Conservation (phyloP, 768 basidiomycete genomes). For the Crepidotus variabilis region DNA sequence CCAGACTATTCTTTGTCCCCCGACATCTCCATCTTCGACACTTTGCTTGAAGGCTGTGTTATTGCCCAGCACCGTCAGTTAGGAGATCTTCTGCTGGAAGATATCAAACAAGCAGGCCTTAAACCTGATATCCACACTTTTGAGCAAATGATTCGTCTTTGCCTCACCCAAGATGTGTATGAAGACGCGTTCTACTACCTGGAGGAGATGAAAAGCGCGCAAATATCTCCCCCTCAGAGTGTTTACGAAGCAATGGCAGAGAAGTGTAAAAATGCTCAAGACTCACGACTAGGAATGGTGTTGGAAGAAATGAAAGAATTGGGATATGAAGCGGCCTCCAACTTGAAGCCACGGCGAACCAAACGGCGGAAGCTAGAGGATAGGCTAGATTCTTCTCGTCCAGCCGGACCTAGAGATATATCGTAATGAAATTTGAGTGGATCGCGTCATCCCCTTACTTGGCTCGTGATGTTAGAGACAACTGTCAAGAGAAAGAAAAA, state of each 20-base stretch:
- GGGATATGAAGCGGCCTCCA: slow-evolving; percentile 34
- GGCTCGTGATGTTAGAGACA: too few species aligned
- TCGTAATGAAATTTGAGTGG: background rate
- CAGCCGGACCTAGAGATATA: slow-evolving; percentile 4
- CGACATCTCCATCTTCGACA: slow-evolving; percentile 63
- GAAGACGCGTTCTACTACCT: slow-evolving; percentile 89
- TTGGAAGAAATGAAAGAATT: slow-evolving; percentile 67
- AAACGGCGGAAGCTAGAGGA: slow-evolving; percentile 11
- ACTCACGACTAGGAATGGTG: slow-evolving; percentile 61
- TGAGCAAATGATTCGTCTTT: slow-evolving; percentile 63
- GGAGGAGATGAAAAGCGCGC: slow-evolving; percentile 78
- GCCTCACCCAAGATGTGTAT: slow-evolving; percentile 67
- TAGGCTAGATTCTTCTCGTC: background rate
- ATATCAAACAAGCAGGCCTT: slow-evolving; percentile 58
- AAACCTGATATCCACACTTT: slow-evolving; percentile 59
- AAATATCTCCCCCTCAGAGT: slow-evolving; percentile 44
- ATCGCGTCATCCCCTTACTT: too few species aligned
- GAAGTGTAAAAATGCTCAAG: slow-evolving; percentile 52
- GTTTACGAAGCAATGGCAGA: slow-evolving; percentile 60
- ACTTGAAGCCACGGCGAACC: background rate
- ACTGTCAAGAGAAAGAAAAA: too few species aligned
- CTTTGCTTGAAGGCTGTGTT: slow-evolving; percentile 65
- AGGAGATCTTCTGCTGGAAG: slow-evolving; percentile 61
- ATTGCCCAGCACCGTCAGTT: slow-evolving; percentile 55
- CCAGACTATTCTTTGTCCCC: slow-evolving; percentile 52